Percentiles rank a stretch among this genome's conserved stretches.
phyloP scores from a whole-genome alignment of 192 early-diverging fungal species.

The Pilaira anomala region DNA sequence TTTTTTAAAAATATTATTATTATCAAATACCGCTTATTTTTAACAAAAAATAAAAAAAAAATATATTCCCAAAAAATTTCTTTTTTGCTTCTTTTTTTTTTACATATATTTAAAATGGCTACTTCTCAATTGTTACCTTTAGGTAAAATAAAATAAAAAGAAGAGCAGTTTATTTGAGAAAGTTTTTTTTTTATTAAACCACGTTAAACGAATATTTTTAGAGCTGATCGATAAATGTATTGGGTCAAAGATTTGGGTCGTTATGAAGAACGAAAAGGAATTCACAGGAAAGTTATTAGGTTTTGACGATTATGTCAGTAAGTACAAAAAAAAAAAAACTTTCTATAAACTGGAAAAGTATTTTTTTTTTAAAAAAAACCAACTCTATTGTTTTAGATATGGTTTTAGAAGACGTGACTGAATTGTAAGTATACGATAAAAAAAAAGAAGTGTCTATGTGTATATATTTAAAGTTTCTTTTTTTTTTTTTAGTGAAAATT shows the following conservation, averaged over 20 bases:
- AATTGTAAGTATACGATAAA: conserved; percentile 63
- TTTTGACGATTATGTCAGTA: conserved; percentile 98
- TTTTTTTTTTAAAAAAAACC: neutral
- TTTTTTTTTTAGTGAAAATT: conserved; percentile 60
- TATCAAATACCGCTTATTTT: too few species aligned
- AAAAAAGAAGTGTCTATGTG: neutral
- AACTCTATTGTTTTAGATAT: conserved; percentile 60
- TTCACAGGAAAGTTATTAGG: conserved; percentile 93
- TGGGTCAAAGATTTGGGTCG: conserved; percentile 94
- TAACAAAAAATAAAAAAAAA: neutral
- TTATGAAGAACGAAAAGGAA: conserved; percentile 97
- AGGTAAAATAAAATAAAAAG: conserved; percentile 8
- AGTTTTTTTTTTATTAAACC: neutral
- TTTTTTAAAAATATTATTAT: too few species aligned
- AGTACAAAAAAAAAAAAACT: neutral
- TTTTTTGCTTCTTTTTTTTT: neutral
- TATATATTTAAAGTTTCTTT: neutral
- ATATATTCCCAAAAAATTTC: neutral
- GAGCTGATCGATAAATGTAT: conserved; percentile 99
- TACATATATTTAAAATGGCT: conserved; percentile 1
- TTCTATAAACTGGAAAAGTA: neutral
- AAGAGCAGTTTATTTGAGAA: neutral
- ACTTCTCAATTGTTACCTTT: conserved; percentile 35
- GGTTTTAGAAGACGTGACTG: conserved; percentile 96
- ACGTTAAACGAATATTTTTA: conserved; percentile 36